Evolutionary conservation across 176 grass and related monocot genomes (phyloP), one percentile per base, ranked within the genome.

Genomic region (Juncus inflexus): DNA sequence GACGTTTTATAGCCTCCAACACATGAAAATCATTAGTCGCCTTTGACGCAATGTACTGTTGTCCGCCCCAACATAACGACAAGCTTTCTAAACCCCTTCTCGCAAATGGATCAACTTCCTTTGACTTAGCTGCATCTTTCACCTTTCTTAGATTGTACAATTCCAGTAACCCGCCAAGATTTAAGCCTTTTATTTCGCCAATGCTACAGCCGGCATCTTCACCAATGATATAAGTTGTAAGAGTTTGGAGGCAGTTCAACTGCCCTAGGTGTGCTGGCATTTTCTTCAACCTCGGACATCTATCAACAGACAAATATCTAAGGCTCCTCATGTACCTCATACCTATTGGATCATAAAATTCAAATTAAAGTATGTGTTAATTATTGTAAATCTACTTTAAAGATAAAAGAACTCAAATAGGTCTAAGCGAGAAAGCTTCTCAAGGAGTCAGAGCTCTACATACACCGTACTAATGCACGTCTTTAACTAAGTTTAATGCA

Each of bases 281-380:
- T 12, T 2, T 42, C 15, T 35, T 10, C 50, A 84, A 43, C 2
- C 35, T 40, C 56, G 0, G 0, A 2, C 63, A 75, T 3, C 3
- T 6, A 9, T 53, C 6, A 37, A 55, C 67, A 3, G 74, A 79
- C 13, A 82, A 50, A 16, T 82, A 58, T 0, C 65, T 3, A 14
- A 82, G 79, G 37, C 10, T 77, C 0, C 1, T 12, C 81, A 79
- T 65, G 43, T 58, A 70, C 45, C 57, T 66, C 76, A 84, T 84
- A 39, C 78, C 50, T 16, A 67, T 54, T 64, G 81, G 81, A n/a
- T n/a, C n/a, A n/a, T n/a, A n/a, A n/a, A n/a, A n/a, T n/a, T n/a
- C n/a, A n/a, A n/a, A n/a, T n/a, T n/a, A n/a, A n/a, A n/a, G n/a
- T n/a, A n/a, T n/a, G n/a, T n/a, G n/a, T n/a, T n/a, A n/a, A n/a